A percentile compares a stretch with the other conserved stretches of the same genome.
These are phyloP conservation scores for Kluyveromyces sp. DNA, from an alignment of 1,139 yeast genomes.

Conservation along the genomic window DNA sequence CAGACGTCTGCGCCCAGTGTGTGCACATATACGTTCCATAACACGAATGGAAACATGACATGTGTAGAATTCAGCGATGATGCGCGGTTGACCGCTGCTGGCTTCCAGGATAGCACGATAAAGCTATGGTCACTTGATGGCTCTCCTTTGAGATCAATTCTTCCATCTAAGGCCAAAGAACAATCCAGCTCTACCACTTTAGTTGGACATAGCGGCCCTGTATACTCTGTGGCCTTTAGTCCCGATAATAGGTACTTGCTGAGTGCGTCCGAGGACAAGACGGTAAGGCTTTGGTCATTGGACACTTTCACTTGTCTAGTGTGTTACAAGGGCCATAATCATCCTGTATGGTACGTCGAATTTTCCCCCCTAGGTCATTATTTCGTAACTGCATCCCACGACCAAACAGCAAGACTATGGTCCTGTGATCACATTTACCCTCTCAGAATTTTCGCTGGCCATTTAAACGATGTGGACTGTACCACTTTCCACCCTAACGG, in stretches of 20 bases:
- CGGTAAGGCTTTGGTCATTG: slow-evolving; percentile 88
- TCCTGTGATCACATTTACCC: slow-evolving; percentile 98
- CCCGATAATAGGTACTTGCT: slow-evolving; percentile 82
- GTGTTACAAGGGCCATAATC: slow-evolving; percentile 92
- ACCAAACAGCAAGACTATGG: slow-evolving; percentile 96
- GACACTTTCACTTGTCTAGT: slow-evolving; percentile 88
- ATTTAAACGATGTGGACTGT: slow-evolving; percentile 91
- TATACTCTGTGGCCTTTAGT: slow-evolving; percentile 81
- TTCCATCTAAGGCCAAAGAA: slow-evolving; percentile 12
- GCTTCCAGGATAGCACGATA: slow-evolving; percentile 86
- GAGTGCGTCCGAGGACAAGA: slow-evolving; percentile 85
- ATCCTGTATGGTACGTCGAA: slow-evolving; percentile 95
- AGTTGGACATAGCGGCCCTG: slow-evolving; percentile 92
- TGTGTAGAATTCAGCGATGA: slow-evolving; percentile 82
- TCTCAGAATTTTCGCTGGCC: slow-evolving; percentile 93
- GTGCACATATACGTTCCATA: slow-evolving; percentile 97
- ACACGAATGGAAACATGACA: slow-evolving; percentile 82
- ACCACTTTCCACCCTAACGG: slow-evolving; percentile 96
- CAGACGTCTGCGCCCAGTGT: slow-evolving; percentile 90
- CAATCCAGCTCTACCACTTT: slow-evolving; percentile 43
- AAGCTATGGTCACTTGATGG: slow-evolving; percentile 93
- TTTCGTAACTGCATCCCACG: slow-evolving; percentile 95
- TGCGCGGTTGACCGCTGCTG: slow-evolving; percentile 83
- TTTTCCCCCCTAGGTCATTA: slow-evolving; percentile 95
- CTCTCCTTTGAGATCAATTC: slow-evolving; percentile 45